Evolutionary conservation across 179 eudicot species (phyloP).

Genomic region (Beta macrorhiza): DNA sequence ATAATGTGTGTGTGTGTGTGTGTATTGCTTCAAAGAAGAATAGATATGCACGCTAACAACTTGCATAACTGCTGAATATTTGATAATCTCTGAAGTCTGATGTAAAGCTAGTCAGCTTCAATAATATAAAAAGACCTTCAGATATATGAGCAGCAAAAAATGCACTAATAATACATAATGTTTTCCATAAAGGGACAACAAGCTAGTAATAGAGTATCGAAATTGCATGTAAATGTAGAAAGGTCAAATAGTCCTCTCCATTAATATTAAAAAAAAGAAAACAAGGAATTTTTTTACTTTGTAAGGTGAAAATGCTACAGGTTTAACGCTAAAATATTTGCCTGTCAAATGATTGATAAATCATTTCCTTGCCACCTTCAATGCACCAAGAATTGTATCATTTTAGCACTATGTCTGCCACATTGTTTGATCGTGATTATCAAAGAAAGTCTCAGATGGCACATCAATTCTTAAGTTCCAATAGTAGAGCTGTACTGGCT

Average conservation of each 20-base stretch:
- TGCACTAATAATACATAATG: neutral
- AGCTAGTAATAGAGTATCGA: neutral
- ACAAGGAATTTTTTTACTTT: neutral
- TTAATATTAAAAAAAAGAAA: neutral
- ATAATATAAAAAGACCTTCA: neutral
- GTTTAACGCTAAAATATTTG: neutral
- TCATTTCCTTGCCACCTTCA: neutral
- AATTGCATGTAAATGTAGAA: neutral
- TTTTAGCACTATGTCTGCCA: neutral
- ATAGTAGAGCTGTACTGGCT: too few relatives aligned
- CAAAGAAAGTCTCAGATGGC: neutral
- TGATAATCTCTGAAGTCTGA: neutral
- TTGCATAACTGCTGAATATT: neutral
- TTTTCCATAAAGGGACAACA: neutral
- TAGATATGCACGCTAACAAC: neutral
- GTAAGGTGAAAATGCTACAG: neutral
- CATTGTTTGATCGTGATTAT: neutral
- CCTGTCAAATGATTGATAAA: neutral
- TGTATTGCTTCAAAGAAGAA: too few relatives aligned
- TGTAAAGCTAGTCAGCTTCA: slow-evolving; percentile 4
- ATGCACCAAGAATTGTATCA: neutral
- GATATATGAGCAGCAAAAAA: neutral
- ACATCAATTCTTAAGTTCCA: neutral
- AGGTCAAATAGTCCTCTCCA: neutral
- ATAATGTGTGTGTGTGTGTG: too few relatives aligned